These are phyloP conservation scores for Colletotrichum shisoi DNA, from an alignment of 2,329 filamentous ascomycete genomes.

Conservation along the genomic window DNA sequence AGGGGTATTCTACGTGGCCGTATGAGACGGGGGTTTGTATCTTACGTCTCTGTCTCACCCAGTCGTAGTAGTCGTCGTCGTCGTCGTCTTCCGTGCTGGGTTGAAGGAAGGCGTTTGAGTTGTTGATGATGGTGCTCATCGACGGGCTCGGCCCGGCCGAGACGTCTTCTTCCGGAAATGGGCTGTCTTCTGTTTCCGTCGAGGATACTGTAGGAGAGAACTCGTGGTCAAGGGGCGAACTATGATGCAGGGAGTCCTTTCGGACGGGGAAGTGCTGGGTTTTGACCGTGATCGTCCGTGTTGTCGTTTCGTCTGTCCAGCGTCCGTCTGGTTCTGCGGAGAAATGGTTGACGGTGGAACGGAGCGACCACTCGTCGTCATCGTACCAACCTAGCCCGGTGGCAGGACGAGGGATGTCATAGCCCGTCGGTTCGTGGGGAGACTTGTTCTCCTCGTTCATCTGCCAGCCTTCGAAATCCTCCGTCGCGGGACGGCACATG, in stretches of 20 bases:
- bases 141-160: background rate
- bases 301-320: background rate
- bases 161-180: background rate
- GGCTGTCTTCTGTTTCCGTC: background rate
- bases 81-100: conserved; percentile 1
- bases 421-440: background rate
- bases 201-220: background rate
- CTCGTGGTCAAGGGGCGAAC: background rate
- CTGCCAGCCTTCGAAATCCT: conserved; percentile 1
- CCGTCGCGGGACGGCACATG: background rate
- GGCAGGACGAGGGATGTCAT: background rate
- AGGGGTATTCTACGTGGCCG: background rate
- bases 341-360: background rate
- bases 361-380: background rate
- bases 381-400: conserved; percentile 22
- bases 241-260: background rate
- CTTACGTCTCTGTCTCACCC: background rate
- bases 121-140: background rate
- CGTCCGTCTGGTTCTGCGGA: background rate
- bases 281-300: background rate
- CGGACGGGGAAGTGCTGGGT: background rate
- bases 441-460: background rate
- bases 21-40: background rate
- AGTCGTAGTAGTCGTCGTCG: background rate
- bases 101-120: background rate